phyloP scores from a whole-genome alignment of 139 green algal species.

The Coelastrella sp. region DNA sequence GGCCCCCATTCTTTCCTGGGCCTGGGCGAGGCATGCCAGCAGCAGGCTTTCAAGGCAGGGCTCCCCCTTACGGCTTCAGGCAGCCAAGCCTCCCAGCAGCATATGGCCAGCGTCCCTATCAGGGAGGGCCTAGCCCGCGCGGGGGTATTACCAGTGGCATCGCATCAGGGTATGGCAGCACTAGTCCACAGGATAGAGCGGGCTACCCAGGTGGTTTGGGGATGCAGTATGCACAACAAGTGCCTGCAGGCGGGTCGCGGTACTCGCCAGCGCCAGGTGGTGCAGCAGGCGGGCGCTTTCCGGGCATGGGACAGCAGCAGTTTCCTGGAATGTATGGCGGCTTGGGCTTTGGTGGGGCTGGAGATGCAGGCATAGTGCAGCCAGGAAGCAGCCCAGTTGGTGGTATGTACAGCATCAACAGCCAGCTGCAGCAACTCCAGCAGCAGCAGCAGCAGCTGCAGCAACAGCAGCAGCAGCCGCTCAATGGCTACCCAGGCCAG shows the following conservation, averaged over 20 bases:
- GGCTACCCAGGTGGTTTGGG: slow-evolving; percentile 6
- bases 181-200: slow-evolving; percentile 27
- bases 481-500: slow-evolving; percentile 41
- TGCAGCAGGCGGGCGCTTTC: not conserved
- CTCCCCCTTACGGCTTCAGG: slow-evolving; percentile 2
- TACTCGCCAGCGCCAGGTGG: slow-evolving; percentile 15
- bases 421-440: slow-evolving; percentile 27
- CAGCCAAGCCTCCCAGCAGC: slow-evolving; percentile 9
- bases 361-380: slow-evolving; percentile 27
- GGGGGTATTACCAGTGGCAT: not conserved
- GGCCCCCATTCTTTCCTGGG: slow-evolving; percentile 25
- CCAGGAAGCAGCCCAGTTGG: slow-evolving; percentile 16
- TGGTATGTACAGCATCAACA: slow-evolving; percentile 38
- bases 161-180: slow-evolving; percentile 17
- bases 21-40: not conserved
- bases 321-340: slow-evolving; percentile 36
- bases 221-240: slow-evolving; percentile 34
- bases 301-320: not conserved
- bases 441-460: slow-evolving; percentile 38
- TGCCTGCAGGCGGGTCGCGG: not conserved
- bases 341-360: slow-evolving; percentile 30
- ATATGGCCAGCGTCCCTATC: slow-evolving; percentile 18
- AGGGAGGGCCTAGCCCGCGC: slow-evolving; percentile 5
- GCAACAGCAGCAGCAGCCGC: not conserved
- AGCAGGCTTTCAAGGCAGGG: slow-evolving; percentile 7